These are phyloP conservation scores for Penicillium lividum DNA, from an alignment of 495 filamentous ascomycete species.

Conservation along the genomic window DNA sequence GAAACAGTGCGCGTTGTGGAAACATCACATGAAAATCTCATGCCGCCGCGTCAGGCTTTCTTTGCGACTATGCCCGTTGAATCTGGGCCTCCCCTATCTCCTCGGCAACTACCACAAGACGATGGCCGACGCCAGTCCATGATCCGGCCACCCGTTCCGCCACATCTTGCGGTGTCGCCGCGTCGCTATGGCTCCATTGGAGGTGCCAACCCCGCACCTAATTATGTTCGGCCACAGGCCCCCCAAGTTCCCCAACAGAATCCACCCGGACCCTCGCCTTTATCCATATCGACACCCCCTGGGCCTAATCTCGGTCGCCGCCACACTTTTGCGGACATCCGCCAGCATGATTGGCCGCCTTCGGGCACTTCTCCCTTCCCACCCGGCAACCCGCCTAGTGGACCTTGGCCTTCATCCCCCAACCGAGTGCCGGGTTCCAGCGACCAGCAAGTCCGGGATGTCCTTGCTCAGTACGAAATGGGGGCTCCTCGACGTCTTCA, in stretches of 20 bases:
- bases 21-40: slow-evolving; percentile 72
- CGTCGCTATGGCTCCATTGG: slow-evolving; percentile 85
- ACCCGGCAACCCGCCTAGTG: slow-evolving; percentile 28
- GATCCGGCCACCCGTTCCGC: slow-evolving; percentile 72
- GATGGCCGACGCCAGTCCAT: slow-evolving; percentile 71
- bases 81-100: slow-evolving; percentile 78
- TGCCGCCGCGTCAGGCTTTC: slow-evolving; percentile 74
- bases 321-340: slow-evolving; percentile 95
- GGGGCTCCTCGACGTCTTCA: slow-evolving; percentile 57
- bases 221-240: slow-evolving; percentile 63
- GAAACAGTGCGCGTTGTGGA: slow-evolving; percentile 72
- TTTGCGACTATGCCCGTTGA: slow-evolving; percentile 71
- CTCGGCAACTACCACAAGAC: slow-evolving; percentile 84
- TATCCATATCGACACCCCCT: slow-evolving; percentile 75
- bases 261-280: slow-evolving; percentile 69
- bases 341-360: slow-evolving; percentile 82
- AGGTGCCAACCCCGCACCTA: slow-evolving; percentile 68
- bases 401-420: slow-evolving; percentile 87
- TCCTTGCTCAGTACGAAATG: slow-evolving; percentile 80
- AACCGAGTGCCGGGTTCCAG: slow-evolving; percentile 63
- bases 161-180: slow-evolving; percentile 74
- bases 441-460: slow-evolving; percentile 80
- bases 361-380: slow-evolving; percentile 66
- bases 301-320: slow-evolving; percentile 72
- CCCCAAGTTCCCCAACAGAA: slow-evolving; percentile 67